Evolutionary conservation across 2,329 filamentous ascomycete genomes (phyloP).

Genomic region (Aspergillus fischeri): DNA sequence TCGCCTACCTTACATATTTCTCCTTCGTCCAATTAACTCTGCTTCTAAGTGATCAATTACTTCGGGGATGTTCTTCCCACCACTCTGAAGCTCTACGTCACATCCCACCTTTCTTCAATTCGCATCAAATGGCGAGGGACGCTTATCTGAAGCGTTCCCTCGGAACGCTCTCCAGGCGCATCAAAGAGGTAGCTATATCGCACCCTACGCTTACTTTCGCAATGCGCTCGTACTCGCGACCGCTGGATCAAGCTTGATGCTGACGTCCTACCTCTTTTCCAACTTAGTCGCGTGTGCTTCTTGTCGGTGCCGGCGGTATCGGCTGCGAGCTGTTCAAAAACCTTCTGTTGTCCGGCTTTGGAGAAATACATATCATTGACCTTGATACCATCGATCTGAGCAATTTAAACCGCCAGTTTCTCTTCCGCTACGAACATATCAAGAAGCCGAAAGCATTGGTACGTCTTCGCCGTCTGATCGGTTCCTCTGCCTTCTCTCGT

Average conservation of each 20-base stretch:
- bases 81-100: constrained; percentile 8
- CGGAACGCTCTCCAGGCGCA: constrained; percentile 36
- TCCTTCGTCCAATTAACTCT: background rate
- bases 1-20: background rate
- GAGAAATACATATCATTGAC: constrained; percentile 90
- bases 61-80: background rate
- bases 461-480: constrained; percentile 30
- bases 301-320: constrained; percentile 95
- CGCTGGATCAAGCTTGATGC: background rate
- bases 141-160: constrained; percentile 42
- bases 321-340: constrained; percentile 98
- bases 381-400: constrained; percentile 97
- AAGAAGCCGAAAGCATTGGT: constrained; percentile 95
- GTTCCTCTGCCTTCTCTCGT: constrained; percentile 2
- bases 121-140: constrained; percentile 36
- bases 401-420: constrained; percentile 95
- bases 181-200: constrained; percentile 35
- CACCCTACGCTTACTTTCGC: constrained; percentile 1
- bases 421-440: constrained; percentile 95
- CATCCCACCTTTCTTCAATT: constrained; percentile 2
- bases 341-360: constrained; percentile 84
- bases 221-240: background rate
- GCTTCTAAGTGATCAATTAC: background rate
- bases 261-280: constrained; percentile 4
- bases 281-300: constrained; percentile 73